These are phyloP conservation scores for Berberis vulgaris DNA, from an alignment of 164 flowering plant genomes.

Conservation along the genomic window DNA sequence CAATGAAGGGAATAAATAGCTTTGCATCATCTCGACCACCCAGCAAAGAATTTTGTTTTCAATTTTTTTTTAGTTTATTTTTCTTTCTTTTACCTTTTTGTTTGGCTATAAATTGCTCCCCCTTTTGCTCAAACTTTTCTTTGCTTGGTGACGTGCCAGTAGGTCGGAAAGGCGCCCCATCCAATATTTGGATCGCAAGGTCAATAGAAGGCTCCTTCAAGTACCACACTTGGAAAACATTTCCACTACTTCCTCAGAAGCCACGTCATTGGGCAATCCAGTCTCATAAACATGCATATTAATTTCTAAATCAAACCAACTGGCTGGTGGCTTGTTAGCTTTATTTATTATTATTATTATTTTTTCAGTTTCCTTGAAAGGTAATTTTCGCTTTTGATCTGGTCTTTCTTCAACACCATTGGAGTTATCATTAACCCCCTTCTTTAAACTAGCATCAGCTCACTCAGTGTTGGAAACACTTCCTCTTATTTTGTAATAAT, in stretches of 20 bases:
- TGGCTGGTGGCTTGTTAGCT: slow-evolving; percentile 91
- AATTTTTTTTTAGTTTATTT: slow-evolving; percentile 64
- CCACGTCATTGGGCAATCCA: slow-evolving; percentile 96
- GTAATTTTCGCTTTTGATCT: slow-evolving; percentile 54
- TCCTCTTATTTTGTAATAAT: slow-evolving; percentile 68
- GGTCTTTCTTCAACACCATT: slow-evolving; percentile 27
- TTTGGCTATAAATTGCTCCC: slow-evolving; percentile 77
- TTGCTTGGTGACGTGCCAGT: slow-evolving; percentile 46
- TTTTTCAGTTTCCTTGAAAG: slow-evolving; percentile 51
- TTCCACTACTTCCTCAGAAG: slow-evolving; percentile 87
- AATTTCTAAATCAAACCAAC: slow-evolving; percentile 95
- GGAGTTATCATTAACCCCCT: slow-evolving; percentile 14
- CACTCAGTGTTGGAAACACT: slow-evolving; percentile 39
- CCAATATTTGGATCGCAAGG: slow-evolving; percentile 76
- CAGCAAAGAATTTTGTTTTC: slow-evolving; percentile 74
- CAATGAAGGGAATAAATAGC: slow-evolving; percentile 68
- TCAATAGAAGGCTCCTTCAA: slow-evolving; percentile 96
- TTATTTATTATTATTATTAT: slow-evolving; percentile 65
- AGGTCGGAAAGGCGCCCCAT: slow-evolving; percentile 81
- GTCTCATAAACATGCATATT: slow-evolving; percentile 95
- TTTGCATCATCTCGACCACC: slow-evolving; percentile 96
- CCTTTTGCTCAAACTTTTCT: slow-evolving; percentile 99
- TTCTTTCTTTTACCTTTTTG: slow-evolving; percentile 74
- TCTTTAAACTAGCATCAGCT: slow-evolving; percentile 21
- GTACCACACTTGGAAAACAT: slow-evolving; percentile 96